Evolutionary conservation across 208 protist species (phyloP).

Genomic region (Wallacemonas sp.): DNA sequence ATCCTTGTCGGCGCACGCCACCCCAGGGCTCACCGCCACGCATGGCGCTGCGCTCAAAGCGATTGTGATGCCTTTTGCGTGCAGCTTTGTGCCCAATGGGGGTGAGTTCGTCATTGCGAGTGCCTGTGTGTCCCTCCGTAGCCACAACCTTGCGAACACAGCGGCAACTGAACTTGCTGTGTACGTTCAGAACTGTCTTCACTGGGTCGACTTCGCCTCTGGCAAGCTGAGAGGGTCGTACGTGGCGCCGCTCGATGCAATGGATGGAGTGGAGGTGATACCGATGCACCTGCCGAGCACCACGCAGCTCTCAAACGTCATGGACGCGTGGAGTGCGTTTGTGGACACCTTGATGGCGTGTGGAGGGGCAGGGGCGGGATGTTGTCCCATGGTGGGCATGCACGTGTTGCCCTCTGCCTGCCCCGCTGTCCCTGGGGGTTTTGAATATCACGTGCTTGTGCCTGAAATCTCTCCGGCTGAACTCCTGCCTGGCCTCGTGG

Average conservation of each 20-base stretch:
- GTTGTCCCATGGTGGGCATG: neutral
- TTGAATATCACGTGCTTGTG: conserved; percentile 26
- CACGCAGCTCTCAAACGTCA: neutral
- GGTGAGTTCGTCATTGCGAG: conserved; percentile 53
- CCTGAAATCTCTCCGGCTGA: conserved; percentile 24
- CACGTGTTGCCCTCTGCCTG: conserved; percentile 5
- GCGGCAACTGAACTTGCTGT: too few relatives aligned
- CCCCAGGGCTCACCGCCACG: too few relatives aligned
- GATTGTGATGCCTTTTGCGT: conserved; percentile 33
- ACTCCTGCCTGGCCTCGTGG: conserved; percentile 16
- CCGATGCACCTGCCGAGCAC: neutral
- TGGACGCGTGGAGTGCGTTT: neutral
- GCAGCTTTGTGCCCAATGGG: conserved; percentile 41
- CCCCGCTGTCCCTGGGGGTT: neutral
- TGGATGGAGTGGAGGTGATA: neutral
- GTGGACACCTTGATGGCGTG: neutral
- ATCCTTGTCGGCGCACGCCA: neutral
- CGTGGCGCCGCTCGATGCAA: conserved; percentile 8
- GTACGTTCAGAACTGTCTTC: conserved; percentile 25
- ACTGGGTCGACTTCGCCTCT: conserved; percentile 50
- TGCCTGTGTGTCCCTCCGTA: conserved; percentile 18
- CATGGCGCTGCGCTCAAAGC: too few relatives aligned
- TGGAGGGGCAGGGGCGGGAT: neutral
- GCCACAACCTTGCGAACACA: too few relatives aligned
- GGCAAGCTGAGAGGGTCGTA: conserved; percentile 30